Conservation (phyloP, 257 asterid genomes). For the Solanum tarapatanum region DNA sequence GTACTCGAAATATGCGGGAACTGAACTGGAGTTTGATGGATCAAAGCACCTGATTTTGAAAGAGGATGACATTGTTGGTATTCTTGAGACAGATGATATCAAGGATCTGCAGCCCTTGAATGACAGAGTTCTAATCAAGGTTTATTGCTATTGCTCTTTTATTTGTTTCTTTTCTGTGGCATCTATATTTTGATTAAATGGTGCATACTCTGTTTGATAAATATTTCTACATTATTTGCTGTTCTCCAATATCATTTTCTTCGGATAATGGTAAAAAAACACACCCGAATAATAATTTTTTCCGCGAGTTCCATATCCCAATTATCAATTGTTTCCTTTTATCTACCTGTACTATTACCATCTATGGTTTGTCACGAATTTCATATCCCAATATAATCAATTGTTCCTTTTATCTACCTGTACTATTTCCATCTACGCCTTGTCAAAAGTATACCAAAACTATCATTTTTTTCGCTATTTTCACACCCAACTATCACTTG, state of each 20-base stretch:
- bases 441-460: not conserved
- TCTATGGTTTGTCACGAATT: too few relatives aligned
- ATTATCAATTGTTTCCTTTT: not conserved
- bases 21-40: slow-evolving; percentile 87
- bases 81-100: slow-evolving; percentile 72
- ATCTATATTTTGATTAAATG: not conserved
- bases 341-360: not conserved
- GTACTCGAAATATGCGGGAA: slow-evolving; percentile 89
- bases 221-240: not conserved
- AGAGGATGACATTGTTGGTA: slow-evolving; percentile 93
- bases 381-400: too few relatives aligned
- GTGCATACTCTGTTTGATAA: not conserved
- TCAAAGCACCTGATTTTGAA: slow-evolving; percentile 66
- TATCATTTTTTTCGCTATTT: too few relatives aligned
- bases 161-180: not conserved
- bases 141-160: not conserved
- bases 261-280: not conserved
- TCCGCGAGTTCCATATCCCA: not conserved
- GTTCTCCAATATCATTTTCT: not conserved
- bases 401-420: not conserved
- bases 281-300: not conserved
- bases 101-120: slow-evolving; percentile 82
- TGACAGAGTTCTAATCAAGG: slow-evolving; percentile 90
- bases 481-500: not conserved
- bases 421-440: not conserved